Percentiles rank a stretch among this genome's conserved stretches.
These are phyloP conservation scores for Tagetes erecta DNA, from an alignment of 129 eudicot genomes.

Conservation along the genomic window DNA sequence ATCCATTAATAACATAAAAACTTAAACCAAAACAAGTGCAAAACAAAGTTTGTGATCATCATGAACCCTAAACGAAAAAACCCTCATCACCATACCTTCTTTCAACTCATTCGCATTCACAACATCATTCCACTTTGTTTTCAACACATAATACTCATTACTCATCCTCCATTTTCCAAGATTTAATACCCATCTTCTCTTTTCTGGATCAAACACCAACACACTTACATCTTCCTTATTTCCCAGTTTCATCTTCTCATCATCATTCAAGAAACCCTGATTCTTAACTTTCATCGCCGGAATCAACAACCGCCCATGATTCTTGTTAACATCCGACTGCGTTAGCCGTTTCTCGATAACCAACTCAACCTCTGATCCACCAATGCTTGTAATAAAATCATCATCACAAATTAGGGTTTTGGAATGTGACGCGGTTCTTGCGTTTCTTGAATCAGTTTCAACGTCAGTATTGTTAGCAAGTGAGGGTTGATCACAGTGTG, in stretches of 20 bases:
- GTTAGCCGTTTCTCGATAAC: slow-evolving; percentile 12
- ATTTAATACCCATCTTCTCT: background rate
- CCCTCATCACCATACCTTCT: background rate
- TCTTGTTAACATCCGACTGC: background rate
- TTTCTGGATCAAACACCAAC: background rate
- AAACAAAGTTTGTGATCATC: background rate
- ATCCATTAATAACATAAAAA: background rate
- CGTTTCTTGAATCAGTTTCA: too few relatives aligned
- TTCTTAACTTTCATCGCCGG: background rate
- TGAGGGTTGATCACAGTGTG: too few relatives aligned
- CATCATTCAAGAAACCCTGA: background rate
- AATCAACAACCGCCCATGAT: background rate
- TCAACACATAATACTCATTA: background rate
- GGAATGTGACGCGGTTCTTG: too few relatives aligned
- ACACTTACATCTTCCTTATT: background rate
- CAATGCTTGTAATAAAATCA: background rate
- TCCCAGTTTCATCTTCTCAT: background rate
- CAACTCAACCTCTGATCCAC: slow-evolving; percentile 1
- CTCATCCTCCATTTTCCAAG: slow-evolving; percentile 1
- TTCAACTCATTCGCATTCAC: background rate
- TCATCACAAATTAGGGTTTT: background rate
- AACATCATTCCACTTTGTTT: background rate
- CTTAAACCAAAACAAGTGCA: background rate
- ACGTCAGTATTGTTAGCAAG: too few relatives aligned
- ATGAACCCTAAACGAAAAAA: background rate